Evolutionary conservation across 148 eudicot genomes (phyloP).

Genomic region (Nyssa sinensis): DNA sequence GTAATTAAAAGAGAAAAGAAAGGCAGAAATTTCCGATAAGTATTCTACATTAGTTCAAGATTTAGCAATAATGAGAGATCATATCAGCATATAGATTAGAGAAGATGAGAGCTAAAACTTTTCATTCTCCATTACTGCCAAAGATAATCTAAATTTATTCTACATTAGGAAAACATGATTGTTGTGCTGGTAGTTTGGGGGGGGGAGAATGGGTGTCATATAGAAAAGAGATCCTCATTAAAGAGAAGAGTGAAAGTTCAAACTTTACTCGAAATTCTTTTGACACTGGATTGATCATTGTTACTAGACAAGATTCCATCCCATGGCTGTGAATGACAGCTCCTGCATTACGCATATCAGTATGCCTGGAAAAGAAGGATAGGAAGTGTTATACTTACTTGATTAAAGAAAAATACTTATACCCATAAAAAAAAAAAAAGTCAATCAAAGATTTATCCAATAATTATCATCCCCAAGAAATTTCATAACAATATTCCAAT

Average conservation of each 20-base stretch:
- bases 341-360: constrained; percentile 91
- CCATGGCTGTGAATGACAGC: constrained; percentile 99
- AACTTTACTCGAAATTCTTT: constrained; percentile 85
- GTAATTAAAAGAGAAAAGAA: neutral
- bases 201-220: too few relatives aligned
- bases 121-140: neutral
- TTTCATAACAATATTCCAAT: neutral
- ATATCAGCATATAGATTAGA: neutral
- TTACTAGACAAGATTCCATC: constrained; percentile 90
- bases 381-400: neutral
- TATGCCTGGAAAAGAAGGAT: constrained; percentile 59
- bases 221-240: too few relatives aligned
- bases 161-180: too few relatives aligned
- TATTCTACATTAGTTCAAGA: too few relatives aligned
- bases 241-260: neutral
- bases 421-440: neutral
- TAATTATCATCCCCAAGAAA: neutral
- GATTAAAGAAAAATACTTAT: neutral
- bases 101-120: too few relatives aligned
- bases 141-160: too few relatives aligned
- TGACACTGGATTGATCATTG: constrained; percentile 80
- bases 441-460: neutral
- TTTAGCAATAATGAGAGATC: neutral
- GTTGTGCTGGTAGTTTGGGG: too few relatives aligned
- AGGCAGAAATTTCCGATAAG: neutral